Base-by-base conservation (phyloP, 495 filamentous ascomycete genomes). In the Apodospora peruviana region DNA sequence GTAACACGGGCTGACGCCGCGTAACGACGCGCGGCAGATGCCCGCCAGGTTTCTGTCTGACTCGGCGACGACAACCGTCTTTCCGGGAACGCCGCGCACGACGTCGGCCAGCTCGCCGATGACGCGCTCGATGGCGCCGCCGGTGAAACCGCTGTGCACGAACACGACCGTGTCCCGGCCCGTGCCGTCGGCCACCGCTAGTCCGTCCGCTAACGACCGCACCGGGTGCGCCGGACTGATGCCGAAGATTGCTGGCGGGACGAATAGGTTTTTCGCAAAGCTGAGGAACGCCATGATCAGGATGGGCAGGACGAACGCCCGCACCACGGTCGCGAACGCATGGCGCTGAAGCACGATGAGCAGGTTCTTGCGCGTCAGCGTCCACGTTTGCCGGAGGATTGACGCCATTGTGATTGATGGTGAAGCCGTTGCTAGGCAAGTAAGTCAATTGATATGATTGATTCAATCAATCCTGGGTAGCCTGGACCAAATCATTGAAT, bases 341-440 rank as follows among this genome's bases (percentile, higher is more conserved):
- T 85, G 85, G 11, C 90, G 84, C 44, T 75, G 45, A 47, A 88
- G 63, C 32, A 81, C 76, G 53, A 93, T 83, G 35, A 81, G 73
- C 25, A 90, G 69, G 55, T 85, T 94, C 70, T 95, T 95, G 53
- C 66, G 62, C 48, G 76, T 79, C 51, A 94, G 72, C 22, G 86
- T 85, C 81, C 80, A 81, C 48, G 79, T 83, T 67, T 93, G 90
- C 21, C 76, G 69, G 42, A 80, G 57, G 23, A 44, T 27, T 11
- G 37, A 8, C 5, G 25, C 18, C 10, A 24, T 41, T 41, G 18
- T 12, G 56, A 1, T 21, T 40, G 41, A 17, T 7, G 45, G 19
- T 18, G 18, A 35, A 17, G n/a, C n/a, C n/a, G n/a, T n/a, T n/a
- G n/a, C n/a, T n/a, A n/a, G n/a, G n/a, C n/a, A n/a, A n/a, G n/a